Percentiles rank a stretch among this genome's conserved stretches.
These are phyloP conservation scores for Skeletonema potamos DNA, from an alignment of 108 stramenopile species.

Conservation along the genomic window DNA sequence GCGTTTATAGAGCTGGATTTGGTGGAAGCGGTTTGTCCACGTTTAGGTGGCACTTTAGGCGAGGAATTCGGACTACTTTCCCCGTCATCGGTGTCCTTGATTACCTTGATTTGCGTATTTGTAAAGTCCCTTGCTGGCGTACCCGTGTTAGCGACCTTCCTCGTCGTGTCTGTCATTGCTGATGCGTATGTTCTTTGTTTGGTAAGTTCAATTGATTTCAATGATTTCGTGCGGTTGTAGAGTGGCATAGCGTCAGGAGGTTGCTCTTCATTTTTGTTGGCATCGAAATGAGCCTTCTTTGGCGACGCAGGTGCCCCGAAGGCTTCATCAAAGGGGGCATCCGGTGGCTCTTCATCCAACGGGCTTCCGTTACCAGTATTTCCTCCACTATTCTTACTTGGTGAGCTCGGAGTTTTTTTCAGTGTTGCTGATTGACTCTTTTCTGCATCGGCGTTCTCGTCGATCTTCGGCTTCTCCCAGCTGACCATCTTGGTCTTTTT, in stretches of 20 bases:
- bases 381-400: neutral
- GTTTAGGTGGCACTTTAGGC: neutral
- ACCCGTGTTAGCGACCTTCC: slow-evolving; percentile 20
- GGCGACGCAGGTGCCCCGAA: slow-evolving; percentile 8
- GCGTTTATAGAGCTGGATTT: neutral
- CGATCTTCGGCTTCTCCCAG: slow-evolving; percentile 67
- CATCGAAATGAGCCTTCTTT: neutral
- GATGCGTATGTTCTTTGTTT: slow-evolving; percentile 32
- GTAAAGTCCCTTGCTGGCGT: slow-evolving; percentile 12
- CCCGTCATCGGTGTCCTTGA: slow-evolving; percentile 2
- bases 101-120: slow-evolving; percentile 18
- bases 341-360: slow-evolving; percentile 18
- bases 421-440: neutral
- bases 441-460: neutral
- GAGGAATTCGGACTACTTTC: neutral
- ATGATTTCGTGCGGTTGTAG: slow-evolving; percentile 7
- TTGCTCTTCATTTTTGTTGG: neutral
- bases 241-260: neutral
- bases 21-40: neutral
- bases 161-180: slow-evolving; percentile 39
- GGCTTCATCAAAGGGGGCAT: slow-evolving; percentile 48
- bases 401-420: too few species aligned
- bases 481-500: slow-evolving; percentile 64
- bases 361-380: neutral
- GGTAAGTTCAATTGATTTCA: slow-evolving; percentile 16